These are phyloP conservation scores for Fistulifera solaris DNA, from an alignment of 108 stramenopile genomes.

Conservation along the genomic window DNA sequence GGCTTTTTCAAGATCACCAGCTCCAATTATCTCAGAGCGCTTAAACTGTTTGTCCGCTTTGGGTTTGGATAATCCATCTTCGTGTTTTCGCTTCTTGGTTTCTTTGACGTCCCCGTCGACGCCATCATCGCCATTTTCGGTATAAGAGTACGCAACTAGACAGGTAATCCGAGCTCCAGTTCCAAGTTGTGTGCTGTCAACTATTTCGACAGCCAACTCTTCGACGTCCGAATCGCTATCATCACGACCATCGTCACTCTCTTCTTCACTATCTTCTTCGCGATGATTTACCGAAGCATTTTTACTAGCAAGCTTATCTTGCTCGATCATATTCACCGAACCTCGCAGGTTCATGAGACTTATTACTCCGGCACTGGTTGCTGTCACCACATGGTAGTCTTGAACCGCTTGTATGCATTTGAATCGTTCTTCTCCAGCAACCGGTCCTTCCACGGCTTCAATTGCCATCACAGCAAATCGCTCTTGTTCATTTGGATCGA, in stretches of 20 bases:
- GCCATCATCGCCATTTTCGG: constrained; percentile 4
- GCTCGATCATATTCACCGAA: constrained; percentile 61
- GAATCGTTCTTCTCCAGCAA: constrained; percentile 78
- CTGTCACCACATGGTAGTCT: constrained; percentile 69
- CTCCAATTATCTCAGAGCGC: constrained; percentile 31
- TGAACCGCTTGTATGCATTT: constrained; percentile 64
- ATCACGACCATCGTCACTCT: constrained; percentile 19
- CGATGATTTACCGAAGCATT: constrained; percentile 8
- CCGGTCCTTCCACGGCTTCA: constrained; percentile 69
- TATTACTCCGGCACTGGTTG: constrained; percentile 77
- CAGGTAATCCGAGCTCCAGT: constrained; percentile 82
- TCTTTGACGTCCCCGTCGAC: constrained; percentile 13
- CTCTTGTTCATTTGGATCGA: constrained; percentile 28
- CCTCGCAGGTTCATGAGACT: constrained; percentile 79
- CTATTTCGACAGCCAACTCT: constrained; percentile 68
- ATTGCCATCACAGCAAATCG: constrained; percentile 84
- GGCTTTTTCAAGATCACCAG: constrained; percentile 53
- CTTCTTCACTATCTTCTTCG: constrained; percentile 19
- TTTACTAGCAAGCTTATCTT: constrained; percentile 11
- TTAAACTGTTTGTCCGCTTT: constrained; percentile 6
- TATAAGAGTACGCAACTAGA: constrained; percentile 56
- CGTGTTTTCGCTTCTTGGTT: constrained; percentile 3
- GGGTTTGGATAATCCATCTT: constrained; percentile 8
- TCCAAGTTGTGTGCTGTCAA: constrained; percentile 68
- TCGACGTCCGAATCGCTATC: constrained; percentile 18